These are phyloP conservation scores for Gnetum montanum DNA, from an alignment of 75 land plant genomes.

Conservation along the genomic window DNA sequence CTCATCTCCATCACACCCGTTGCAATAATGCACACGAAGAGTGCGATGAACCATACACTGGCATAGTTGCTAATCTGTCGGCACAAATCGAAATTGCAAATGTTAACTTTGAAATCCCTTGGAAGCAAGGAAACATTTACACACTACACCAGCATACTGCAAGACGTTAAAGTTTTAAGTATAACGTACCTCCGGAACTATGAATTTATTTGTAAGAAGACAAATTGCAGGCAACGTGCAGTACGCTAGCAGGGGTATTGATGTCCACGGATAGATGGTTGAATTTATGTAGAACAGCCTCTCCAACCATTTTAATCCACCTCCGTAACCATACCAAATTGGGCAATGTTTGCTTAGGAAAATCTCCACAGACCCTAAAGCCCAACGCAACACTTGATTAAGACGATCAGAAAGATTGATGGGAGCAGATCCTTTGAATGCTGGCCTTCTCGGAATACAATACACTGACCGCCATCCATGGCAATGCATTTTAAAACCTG, in stretches of 20 bases:
- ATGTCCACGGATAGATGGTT: constrained; percentile 67
- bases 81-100: constrained; percentile 4
- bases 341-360: constrained; percentile 73
- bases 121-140: not conserved
- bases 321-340: constrained; percentile 82
- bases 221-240: constrained; percentile 68
- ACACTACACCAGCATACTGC: not conserved
- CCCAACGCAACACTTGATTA: constrained; percentile 75
- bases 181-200: constrained; percentile 44
- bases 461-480: constrained; percentile 87
- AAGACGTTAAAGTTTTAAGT: not conserved
- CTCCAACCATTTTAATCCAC: constrained; percentile 63
- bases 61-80: constrained; percentile 68
- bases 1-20: constrained; percentile 62
- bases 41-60: constrained; percentile 56
- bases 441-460: constrained; percentile 57
- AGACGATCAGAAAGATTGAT: constrained; percentile 85
- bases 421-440: constrained; percentile 81
- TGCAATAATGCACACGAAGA: constrained; percentile 57
- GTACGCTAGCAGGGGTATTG: constrained; percentile 70
- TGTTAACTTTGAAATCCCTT: not conserved
- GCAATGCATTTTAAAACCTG: constrained; percentile 82
- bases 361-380: constrained; percentile 76
- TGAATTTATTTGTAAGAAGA: constrained; percentile 14
- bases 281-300: constrained; percentile 71